Conservation (phyloP, 2,329 filamentous ascomycete species). For the Aureobasidium mangrovei region DNA sequence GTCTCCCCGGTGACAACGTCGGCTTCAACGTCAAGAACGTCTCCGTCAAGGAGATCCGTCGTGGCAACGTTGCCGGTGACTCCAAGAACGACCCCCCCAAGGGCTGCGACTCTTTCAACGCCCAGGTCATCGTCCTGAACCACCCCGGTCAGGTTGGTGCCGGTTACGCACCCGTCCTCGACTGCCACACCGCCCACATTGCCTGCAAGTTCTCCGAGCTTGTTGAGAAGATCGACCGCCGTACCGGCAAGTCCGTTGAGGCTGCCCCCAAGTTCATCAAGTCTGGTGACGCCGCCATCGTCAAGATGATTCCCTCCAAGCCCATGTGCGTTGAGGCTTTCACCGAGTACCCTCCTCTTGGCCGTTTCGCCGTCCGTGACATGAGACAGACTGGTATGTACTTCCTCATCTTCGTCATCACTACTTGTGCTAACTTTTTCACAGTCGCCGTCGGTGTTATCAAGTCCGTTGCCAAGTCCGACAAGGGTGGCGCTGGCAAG, state of each 20-base stretch:
- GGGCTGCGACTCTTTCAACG: slow-evolving; percentile 90
- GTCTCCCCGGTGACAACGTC: slow-evolving; percentile 98
- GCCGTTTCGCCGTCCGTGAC: slow-evolving; percentile 99
- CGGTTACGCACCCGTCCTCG: slow-evolving; percentile 97
- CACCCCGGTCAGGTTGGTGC: slow-evolving; percentile 99
- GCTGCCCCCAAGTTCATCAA: slow-evolving; percentile 98
- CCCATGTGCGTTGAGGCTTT: slow-evolving; percentile 99
- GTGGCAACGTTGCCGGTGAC: slow-evolving; percentile 99
- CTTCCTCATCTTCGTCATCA: slow-evolving; percentile 56
- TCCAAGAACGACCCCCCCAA: slow-evolving; percentile 98
- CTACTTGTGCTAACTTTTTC: neutral
- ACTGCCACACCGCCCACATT: slow-evolving; percentile 99
- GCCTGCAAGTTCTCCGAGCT: slow-evolving; percentile 99
- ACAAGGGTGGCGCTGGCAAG: slow-evolving; percentile 41
- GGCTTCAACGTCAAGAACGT: slow-evolving; percentile 99
- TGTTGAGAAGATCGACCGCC: slow-evolving; percentile 99
- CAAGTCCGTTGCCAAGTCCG: slow-evolving; percentile 33
- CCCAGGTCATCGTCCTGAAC: slow-evolving; percentile 99
- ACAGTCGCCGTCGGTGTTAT: slow-evolving; percentile 66
- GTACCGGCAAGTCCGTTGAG: slow-evolving; percentile 97
- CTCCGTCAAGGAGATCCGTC: slow-evolving; percentile 99
- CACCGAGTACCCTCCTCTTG: slow-evolving; percentile 98
- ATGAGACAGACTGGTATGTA: slow-evolving; percentile 65
- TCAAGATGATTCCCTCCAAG: slow-evolving; percentile 99
- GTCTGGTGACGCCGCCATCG: slow-evolving; percentile 99